Evolutionary conservation across 208 protist genomes (phyloP), one percentile per base, ranked within the genome.

Genomic region (Wallacemonas sp.): DNA sequence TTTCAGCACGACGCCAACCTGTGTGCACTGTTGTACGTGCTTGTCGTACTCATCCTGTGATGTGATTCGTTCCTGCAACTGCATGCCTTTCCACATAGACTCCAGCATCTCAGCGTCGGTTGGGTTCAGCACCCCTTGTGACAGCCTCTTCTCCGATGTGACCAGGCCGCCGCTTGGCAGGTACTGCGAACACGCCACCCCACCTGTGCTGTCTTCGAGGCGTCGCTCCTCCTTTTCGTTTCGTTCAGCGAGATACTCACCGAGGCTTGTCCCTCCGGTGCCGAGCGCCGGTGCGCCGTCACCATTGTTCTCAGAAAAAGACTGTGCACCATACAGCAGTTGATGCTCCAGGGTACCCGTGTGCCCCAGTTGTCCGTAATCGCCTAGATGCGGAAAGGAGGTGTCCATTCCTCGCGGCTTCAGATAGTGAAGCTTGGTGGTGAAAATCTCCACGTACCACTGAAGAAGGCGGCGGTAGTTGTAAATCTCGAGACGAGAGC

Each of bases 1-100:
- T 56, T 94, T 94, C 21, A 96, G 73, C 45, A 96, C 75, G 54
- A 96, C 80, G 45, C 88, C 88, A 8, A 96, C 67, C 28, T 96
- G 88, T 12, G 88, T 70, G 70, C 87, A 92, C 38, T 83, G 76
- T 42, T 67, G 66, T 41, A 91, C 55, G 38, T 81, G 62, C 31
- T 71, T 42, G 67, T 86, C 78, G 60, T 89, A 90, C 62, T 72
- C 84, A 62, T 82, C 76, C 49, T 85, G 76, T 24, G 79, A 84
- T 19, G 72, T 45, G 22, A 80, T 65, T 15, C 47, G 61, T 38
- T 65, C 60, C 11, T 62, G 56, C 21, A 73, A 77, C 59, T 91
- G 87, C 46, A 90, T 68, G 28, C 65, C 51, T 9, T 46, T 62
- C 88, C 90, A 96, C 11, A 71, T 73, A 22, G 31, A 46, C 59